Base-by-base conservation (phyloP, 2,329 filamentous ascomycete species). In the Phoma sp. region DNA sequence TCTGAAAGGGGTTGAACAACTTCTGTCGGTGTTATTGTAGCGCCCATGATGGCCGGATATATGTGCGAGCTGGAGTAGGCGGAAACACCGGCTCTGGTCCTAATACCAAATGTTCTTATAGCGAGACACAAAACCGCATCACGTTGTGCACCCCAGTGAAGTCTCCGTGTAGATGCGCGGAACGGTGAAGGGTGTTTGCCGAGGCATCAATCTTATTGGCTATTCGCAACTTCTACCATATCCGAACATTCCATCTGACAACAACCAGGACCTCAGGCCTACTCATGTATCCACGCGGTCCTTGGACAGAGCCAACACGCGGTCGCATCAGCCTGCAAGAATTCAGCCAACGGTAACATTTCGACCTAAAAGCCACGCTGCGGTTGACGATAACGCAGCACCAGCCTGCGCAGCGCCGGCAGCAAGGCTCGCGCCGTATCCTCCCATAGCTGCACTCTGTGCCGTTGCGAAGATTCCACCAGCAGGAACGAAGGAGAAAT, bases 391-490 rank as follows among this genome's bases (percentile, higher is more conserved):
- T 8, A 59, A 29, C 35, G 59, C 33, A 27, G 66, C 65, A n/a
- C 62, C 62, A 24, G 53, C 64, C 37, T 67, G 60, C 4, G 62
- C 61, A 11, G 57, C 56, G 1, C 60, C 64, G 7, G 60, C 61
- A 25, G 62, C 66, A 46, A 62, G 45, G 27, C 60, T 52, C 4
- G 57, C 67, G 5, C 70, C 69, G 35, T 66, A 71, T 4, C 70
- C 70, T 4, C 68, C 68, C 70, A 72, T 73, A 4, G 65, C 67
- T 8, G 68, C 70, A 40, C 69, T 72, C 45, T 71, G 65, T 4
- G 65, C 36, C 10, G 57, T 63, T 0, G 70, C 68, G 30, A 63
- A 68, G 7, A 64, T 4, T 5, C 64, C 61, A 4, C 62, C 58
- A 18, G 68, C 62, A 7, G 67, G 57, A 2, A 69, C 64, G n/a